Evolutionary conservation across 306 rosid genomes (phyloP).

Genomic region (Vachellia collinsii): DNA sequence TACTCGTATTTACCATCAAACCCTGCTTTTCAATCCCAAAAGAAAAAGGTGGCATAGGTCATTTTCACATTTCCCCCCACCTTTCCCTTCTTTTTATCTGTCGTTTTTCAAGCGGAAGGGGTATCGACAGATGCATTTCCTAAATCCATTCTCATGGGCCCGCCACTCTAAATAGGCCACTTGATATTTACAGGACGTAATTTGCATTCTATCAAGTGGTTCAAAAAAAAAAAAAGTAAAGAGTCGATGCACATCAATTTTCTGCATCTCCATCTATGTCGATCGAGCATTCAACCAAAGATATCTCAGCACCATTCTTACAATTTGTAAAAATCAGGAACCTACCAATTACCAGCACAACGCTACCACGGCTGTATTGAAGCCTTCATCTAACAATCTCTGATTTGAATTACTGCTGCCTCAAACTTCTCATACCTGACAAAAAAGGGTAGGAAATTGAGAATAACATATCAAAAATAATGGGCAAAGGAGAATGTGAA

Average conservation of each 20-base stretch:
- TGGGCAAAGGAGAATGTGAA: slow-evolving; percentile 10
- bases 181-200: too few relatives aligned
- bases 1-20: background rate
- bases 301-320: slow-evolving; percentile 54
- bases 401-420: slow-evolving; percentile 48
- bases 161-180: background rate
- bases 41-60: background rate
- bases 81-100: background rate
- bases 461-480: slow-evolving; percentile 39
- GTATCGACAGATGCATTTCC: background rate
- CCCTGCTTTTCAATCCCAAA: background rate
- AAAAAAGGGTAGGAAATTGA: slow-evolving; percentile 29
- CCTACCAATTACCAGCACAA: slow-evolving; percentile 53
- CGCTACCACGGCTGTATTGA: slow-evolving; percentile 45
- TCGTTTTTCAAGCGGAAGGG: too few relatives aligned
- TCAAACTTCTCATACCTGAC: slow-evolving; percentile 54
- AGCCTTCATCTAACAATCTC: slow-evolving; percentile 53
- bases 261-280: slow-evolving; percentile 38
- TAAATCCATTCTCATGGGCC: background rate
- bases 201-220: background rate
- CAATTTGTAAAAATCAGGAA: slow-evolving; percentile 50
- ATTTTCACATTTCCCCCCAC: background rate
- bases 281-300: slow-evolving; percentile 38
- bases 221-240: background rate
- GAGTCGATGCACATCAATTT: slow-evolving; percentile 28